Evolutionary conservation across 1,139 yeast species (phyloP), one percentile per base, ranked within the genome.

Genomic region (Candida anutae): DNA sequence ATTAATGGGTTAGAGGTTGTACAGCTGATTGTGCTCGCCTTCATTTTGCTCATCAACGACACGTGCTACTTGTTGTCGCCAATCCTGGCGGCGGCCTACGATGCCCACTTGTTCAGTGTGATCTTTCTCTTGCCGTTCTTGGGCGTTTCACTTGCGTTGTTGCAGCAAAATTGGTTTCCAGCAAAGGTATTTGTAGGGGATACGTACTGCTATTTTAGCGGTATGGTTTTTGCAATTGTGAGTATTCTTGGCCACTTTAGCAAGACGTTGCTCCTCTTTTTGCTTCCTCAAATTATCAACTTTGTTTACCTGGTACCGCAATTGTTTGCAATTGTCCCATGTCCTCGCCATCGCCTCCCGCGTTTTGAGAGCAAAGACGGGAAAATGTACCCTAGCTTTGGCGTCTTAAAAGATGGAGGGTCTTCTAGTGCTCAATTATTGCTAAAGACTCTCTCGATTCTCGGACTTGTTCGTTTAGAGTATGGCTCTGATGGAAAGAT

Each of bases 221-320:
- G 99, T 3, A 90, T 90, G 98, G 95, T 90, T 1, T 88, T 90
- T 55, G 98, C 97, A 0, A 93, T 88, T 21, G 95, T 85, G 16
- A 97, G 97, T 3, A 93, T 90, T 24, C 69, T 85, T 35, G 97
- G 97, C 2, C 99, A 90, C 58, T 93, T 88, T 51, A 84, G 96
- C 26, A 90, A 90, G 55, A 90, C 99, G 0, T 63, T 90, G 42
- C 61, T 90, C 52, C 57, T 88, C 21, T 80, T 90, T 50, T 80
- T 90, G 50, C 59, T 84, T 21, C 97, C 97, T 1, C 98, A 90
- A 55, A 83, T 90, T 29, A 56, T 85, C 55, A 90, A 90, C 50
- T 93, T 93, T 42, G 37, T 84, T 11, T 90, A 87, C 53, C 84
- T 95, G 1, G 74, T 77, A 5, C 98, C 98, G 3, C 99, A 90